Evolutionary conservation across 2,329 filamentous ascomycete genomes (phyloP).

Genomic region (Trichoderma guizhouense): DNA sequence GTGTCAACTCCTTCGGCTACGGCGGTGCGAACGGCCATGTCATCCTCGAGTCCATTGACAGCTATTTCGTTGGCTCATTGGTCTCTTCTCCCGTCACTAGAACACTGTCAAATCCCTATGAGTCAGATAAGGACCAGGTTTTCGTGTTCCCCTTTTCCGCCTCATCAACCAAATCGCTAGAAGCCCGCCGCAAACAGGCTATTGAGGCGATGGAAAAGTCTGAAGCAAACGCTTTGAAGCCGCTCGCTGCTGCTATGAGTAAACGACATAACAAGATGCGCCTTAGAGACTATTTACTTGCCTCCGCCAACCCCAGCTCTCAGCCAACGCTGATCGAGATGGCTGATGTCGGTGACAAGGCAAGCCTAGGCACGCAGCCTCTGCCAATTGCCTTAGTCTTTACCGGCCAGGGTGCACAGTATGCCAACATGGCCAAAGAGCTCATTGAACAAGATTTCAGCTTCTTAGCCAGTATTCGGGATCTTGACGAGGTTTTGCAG

Average conservation of each 20-base stretch:
- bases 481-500: constrained; percentile 11
- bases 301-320: not conserved
- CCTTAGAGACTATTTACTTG: not conserved
- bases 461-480: constrained; percentile 19
- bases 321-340: not conserved
- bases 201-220: not conserved
- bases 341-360: constrained; percentile 5
- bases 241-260: not conserved
- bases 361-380: not conserved
- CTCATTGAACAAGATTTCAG: constrained; percentile 11
- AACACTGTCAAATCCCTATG: not conserved
- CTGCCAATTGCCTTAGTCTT: constrained; percentile 22
- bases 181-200: constrained; percentile 1
- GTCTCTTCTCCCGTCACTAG: not conserved
- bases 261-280: constrained; percentile 10
- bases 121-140: not conserved
- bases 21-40: constrained; percentile 14
- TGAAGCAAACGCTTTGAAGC: not conserved
- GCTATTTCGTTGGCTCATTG: constrained; percentile 5
- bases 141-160: not conserved
- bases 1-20: constrained; percentile 14
- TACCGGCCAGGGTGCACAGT: constrained; percentile 28
- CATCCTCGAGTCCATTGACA: constrained; percentile 14
- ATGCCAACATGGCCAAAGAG: constrained; percentile 22
- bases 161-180: not conserved